phyloP scores from a whole-genome alignment of 2,329 filamentous ascomycete species.

The Bisporella sp. region DNA sequence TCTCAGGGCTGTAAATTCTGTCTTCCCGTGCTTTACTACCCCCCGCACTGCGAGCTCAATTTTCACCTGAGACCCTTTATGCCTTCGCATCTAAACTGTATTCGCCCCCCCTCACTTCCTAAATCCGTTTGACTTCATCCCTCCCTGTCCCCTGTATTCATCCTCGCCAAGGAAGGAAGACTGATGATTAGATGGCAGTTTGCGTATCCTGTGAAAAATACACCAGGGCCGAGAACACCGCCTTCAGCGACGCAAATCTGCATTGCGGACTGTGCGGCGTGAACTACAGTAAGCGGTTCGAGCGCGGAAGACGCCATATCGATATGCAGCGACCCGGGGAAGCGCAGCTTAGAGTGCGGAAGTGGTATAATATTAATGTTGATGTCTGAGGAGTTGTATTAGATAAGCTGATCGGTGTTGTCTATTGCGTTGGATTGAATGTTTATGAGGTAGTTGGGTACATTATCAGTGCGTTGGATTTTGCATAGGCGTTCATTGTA shows the following conservation, averaged over 20 bases:
- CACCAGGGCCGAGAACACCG: not conserved
- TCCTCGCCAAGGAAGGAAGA: too few relatives aligned
- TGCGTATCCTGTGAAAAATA: not conserved
- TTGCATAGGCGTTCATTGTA: too few relatives aligned
- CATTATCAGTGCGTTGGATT: too few relatives aligned
- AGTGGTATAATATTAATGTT: not conserved
- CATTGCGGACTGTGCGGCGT: not conserved
- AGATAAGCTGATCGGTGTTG: too few relatives aligned
- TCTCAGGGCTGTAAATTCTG: not conserved
- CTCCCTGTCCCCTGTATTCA: too few relatives aligned
- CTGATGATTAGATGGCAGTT: not conserved
- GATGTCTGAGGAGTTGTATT: too few relatives aligned
- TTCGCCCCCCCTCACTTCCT: too few relatives aligned
- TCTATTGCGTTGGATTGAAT: too few relatives aligned
- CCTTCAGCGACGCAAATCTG: too few relatives aligned
- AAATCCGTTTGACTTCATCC: not conserved
- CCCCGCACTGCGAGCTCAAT: not conserved
- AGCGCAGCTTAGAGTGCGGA: not conserved
- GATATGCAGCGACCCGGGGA: not conserved
- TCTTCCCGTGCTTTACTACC: not conserved
- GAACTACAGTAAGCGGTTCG: not conserved
- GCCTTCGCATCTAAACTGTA: not conserved
- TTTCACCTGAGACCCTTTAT: not conserved
- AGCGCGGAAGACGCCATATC: not conserved
- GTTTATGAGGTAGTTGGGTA: too few relatives aligned